Base-by-base conservation (phyloP, 129 eudicot genomes). In the Flaveria ramosissima region DNA sequence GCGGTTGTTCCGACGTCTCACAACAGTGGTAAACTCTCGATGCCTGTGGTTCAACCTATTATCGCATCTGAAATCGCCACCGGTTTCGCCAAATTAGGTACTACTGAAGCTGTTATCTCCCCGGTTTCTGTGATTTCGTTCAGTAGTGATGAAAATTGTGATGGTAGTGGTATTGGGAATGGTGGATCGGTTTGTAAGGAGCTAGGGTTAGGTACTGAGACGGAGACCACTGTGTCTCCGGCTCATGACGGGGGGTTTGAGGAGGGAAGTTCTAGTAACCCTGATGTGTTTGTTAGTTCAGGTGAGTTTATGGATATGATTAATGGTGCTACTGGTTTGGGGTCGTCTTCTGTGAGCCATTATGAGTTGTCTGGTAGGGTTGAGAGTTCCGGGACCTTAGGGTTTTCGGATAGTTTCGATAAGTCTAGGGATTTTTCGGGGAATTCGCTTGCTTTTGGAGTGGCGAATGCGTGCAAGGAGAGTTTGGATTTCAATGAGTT, bases 11-110 rank as follows among this genome's bases (percentile, higher is more conserved):
- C 89, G 1, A 81, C 68, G 6, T 55, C 96, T 6, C 87, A 27
- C 73, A 61, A 85, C 15, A 42, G 43, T 14, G 73, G 15, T 80
- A 91, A 82, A 70, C 78, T 85, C 24, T 78, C 85, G 11, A 76
- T 95, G 85, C 99, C 99, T 9, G 82, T 95, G 36, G 93, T 89
- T 8, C 97, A 91, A 53, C 99, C 99, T 1, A 86, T 95, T 43
- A 77, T 84, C 11, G 85, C 96, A 5, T 68, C 87, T 55, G 86
- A 80, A 51, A 72, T 86, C 64, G 16, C 81, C 57, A 86, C 59
- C 32, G 84, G 84, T 77, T 82, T 78, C n/a, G 72, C 88, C n/a
- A 89, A 85, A 78, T 89, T 90, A 81, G 76, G 81, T 45, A 78
- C 70, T 57, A 70, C 83, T 10, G 83, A 85, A 45, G 27, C 77